Conservation (phyloP, 2,329 filamentous ascomycete species). For the Alternaria consortialis region DNA sequence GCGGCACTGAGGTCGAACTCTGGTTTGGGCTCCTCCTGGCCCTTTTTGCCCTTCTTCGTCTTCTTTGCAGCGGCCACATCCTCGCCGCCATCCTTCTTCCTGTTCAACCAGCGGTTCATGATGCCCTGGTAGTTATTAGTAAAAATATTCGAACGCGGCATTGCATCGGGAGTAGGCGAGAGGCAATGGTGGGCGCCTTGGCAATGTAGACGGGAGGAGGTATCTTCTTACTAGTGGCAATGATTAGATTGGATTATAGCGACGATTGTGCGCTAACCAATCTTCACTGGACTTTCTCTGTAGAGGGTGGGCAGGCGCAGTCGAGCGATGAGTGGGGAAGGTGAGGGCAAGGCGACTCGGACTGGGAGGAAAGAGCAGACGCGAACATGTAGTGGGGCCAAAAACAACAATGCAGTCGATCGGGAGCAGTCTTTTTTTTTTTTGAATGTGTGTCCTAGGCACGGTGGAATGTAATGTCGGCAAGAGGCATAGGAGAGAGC, state of each 20-base stretch:
- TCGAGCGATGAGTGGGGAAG: slow-evolving; percentile 8
- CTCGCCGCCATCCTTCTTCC: slow-evolving; percentile 66
- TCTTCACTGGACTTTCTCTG: background rate
- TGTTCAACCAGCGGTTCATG: slow-evolving; percentile 82
- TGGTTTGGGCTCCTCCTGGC: slow-evolving; percentile 64
- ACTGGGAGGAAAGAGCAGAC: slow-evolving; percentile 25
- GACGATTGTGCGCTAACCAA: slow-evolving; percentile 5
- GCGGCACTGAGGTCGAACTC: slow-evolving; percentile 77
- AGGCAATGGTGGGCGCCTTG: slow-evolving; percentile 2
- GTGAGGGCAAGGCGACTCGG: slow-evolving; percentile 13
- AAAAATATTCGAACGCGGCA: background rate
- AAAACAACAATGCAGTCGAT: slow-evolving; percentile 8
- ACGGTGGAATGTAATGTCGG: slow-evolving; percentile 7
- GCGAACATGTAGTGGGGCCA: slow-evolving; percentile 39
- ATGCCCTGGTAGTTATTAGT: slow-evolving; percentile 39
- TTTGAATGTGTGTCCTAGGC: slow-evolving; percentile 2
- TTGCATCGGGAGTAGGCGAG: slow-evolving; percentile 13
- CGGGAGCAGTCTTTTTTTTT: background rate
- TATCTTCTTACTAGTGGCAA: slow-evolving; percentile 26
- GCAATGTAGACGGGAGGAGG: background rate
- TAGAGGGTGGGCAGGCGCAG: slow-evolving; percentile 19
- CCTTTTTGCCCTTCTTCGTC: slow-evolving; percentile 61
- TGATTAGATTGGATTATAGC: slow-evolving; percentile 2
- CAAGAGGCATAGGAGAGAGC: background rate
- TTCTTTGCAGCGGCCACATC: slow-evolving; percentile 41